Percentiles rank a stretch among this genome's conserved stretches.
phyloP scores from a whole-genome alignment of 192 early-diverging fungal species.

The Coemansia sp. region DNA sequence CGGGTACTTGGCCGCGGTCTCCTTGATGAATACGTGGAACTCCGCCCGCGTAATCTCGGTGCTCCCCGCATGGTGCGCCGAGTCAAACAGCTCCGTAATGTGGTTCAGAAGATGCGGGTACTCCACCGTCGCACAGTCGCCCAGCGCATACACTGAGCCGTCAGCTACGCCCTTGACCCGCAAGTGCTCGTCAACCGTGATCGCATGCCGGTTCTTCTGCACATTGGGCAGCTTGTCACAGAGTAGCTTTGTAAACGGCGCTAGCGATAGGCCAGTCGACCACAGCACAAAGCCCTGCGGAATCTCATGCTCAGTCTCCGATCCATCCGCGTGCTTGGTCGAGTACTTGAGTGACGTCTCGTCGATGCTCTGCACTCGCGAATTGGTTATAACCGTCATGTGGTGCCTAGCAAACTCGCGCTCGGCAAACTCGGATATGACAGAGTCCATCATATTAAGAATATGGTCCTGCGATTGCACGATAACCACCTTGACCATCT shows the following conservation, averaged over 20 bases:
- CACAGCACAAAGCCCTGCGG: constrained; percentile 74
- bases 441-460: constrained; percentile 74
- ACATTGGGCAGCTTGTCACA: constrained; percentile 40
- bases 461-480: constrained; percentile 82
- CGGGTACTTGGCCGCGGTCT: constrained; percentile 22
- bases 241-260: constrained; percentile 58
- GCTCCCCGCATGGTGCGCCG: constrained; percentile 19
- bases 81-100: constrained; percentile 48
- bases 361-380: constrained; percentile 61
- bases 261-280: constrained; percentile 72
- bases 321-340: constrained; percentile 40
- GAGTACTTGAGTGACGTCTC: constrained; percentile 59
- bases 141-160: constrained; percentile 73
- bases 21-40: constrained; percentile 26
- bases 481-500: constrained; percentile 69
- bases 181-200: constrained; percentile 70
- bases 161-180: constrained; percentile 68
- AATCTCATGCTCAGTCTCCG: constrained; percentile 32
- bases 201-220: constrained; percentile 52
- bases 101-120: constrained; percentile 52
- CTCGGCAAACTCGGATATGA: constrained; percentile 71
- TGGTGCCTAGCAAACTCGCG: constrained; percentile 72
- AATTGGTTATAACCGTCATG: constrained; percentile 73
- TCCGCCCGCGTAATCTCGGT: constrained; percentile 42
- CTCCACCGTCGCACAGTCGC: constrained; percentile 87